Base-by-base conservation (phyloP, 148 eudicot species). In the Amaranthus palmeri region DNA sequence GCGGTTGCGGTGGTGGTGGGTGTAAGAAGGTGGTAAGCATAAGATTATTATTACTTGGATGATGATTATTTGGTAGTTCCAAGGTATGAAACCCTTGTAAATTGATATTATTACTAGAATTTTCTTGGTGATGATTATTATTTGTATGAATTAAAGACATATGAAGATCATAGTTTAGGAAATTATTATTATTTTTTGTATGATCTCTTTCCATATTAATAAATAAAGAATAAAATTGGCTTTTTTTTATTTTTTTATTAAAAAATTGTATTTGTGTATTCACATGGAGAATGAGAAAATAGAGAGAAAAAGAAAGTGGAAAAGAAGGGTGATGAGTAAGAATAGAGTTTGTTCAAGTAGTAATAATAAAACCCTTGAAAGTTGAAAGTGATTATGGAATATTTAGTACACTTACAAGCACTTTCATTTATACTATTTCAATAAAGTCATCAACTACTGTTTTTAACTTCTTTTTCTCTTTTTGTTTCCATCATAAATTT, bases 11-110 rank as follows among this genome's bases (percentile, higher is more conserved):
- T 25, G 69, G 68, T 11, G 71, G 71, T 0, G 46, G 70, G 36
- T 49, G 71, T 67, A 78, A 74, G 71, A 78, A 78, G 70, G 63
- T 74, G 66, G 77, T 62, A 41, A 78, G 74, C 78, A 78, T 78
- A 64, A 73, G 50, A 55, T 68, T 65, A 11, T 70, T 76, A 3
- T 25, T 25, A 25, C 1, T 25, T 25, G 36, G 36, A 25, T 74
- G 2, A 18, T 70, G 79, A 10, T 71, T 10, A 18, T 10, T 6
- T n/a, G 68, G 65, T 62, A 77, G 50, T 8, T 76, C 78, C 53
- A 76, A 60, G 56, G 15, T 51, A 13, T 68, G 63, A 58, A 66
- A 77, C 25, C 75, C 72, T 52, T 65, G 47, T 41, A 56, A 56
- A 4, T 50, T 14, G 15, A 51, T 65, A 47, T 46, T 67, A 7